Percentiles rank a stretch among this genome's conserved stretches.
Evolutionary conservation across 2,329 filamentous ascomycete genomes (phyloP).

Genomic region (Monosporascus ibericus): DNA sequence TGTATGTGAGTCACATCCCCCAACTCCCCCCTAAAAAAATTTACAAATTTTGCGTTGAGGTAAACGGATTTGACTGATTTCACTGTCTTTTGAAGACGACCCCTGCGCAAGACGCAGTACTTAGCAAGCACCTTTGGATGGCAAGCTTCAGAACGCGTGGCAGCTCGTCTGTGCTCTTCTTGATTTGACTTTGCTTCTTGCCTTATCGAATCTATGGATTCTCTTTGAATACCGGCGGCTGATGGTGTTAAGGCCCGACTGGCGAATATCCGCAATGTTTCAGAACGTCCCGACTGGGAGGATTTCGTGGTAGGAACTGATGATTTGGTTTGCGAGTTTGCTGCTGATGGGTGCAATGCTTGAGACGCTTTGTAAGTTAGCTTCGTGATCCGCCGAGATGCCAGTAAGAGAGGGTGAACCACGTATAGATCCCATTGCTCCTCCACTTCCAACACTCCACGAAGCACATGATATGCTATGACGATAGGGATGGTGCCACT

Average conservation of each 20-base stretch:
- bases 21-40: too few species aligned
- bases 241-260: background rate
- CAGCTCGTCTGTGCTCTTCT: background rate
- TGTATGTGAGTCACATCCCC: background rate
- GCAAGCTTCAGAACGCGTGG: background rate
- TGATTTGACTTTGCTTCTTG: background rate
- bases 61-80: background rate
- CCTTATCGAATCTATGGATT: background rate
- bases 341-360: background rate
- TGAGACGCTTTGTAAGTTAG: constrained; percentile 3
- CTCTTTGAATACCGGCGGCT: background rate
- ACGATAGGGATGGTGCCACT: constrained; percentile 21
- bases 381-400: constrained; percentile 3
- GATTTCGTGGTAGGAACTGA: background rate
- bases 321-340: background rate
- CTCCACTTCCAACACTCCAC: background rate
- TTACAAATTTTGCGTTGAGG: too few species aligned
- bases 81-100: background rate
- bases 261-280: background rate
- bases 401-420: too few species aligned
- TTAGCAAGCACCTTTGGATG: background rate
- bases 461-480: constrained; percentile 28
- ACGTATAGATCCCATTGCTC: too few species aligned
- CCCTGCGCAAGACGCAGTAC: background rate
- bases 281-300: background rate